phyloP scores from a whole-genome alignment of 768 basidiomycete species.

The Rhodotorula toruloides region DNA sequence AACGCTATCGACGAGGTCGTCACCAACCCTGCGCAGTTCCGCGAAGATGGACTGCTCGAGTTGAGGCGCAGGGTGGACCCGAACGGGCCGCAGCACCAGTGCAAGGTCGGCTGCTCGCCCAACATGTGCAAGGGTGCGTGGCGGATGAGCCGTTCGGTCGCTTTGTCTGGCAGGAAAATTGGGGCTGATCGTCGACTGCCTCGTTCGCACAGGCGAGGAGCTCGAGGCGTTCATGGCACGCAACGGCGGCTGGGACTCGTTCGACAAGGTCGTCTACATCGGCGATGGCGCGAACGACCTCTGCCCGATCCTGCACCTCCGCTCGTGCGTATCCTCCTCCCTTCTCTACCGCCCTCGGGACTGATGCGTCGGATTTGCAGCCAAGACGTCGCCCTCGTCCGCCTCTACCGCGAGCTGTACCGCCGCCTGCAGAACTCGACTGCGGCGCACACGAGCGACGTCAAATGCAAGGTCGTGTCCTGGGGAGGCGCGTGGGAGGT shows the following conservation, averaged over 20 bases:
- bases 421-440: conserved; percentile 72
- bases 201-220: conserved; percentile 67
- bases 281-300: conserved; percentile 96
- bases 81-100: conserved; percentile 69
- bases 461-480: conserved; percentile 67
- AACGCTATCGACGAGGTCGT: conserved; percentile 74
- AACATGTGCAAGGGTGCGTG: conserved; percentile 97
- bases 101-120: conserved; percentile 78
- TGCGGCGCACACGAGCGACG: conserved; percentile 51
- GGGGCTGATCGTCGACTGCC: not conserved
- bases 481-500: conserved; percentile 97
- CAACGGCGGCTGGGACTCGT: conserved; percentile 54
- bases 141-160: too few relatives aligned
- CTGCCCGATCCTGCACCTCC: conserved; percentile 78
- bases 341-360: not conserved
- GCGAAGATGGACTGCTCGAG: conserved; percentile 62
- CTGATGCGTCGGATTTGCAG: conserved; percentile 48
- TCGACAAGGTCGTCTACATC: conserved; percentile 76
- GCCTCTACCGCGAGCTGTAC: conserved; percentile 71
- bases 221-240: conserved; percentile 71
- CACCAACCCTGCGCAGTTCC: conserved; percentile 88
- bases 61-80: conserved; percentile 72
- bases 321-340: conserved; percentile 40
- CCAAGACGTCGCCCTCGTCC: conserved; percentile 75
- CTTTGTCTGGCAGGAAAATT: not conserved